These are phyloP conservation scores for Venturia aucupariae DNA, from an alignment of 2,329 filamentous ascomycete species.

Conservation along the genomic window DNA sequence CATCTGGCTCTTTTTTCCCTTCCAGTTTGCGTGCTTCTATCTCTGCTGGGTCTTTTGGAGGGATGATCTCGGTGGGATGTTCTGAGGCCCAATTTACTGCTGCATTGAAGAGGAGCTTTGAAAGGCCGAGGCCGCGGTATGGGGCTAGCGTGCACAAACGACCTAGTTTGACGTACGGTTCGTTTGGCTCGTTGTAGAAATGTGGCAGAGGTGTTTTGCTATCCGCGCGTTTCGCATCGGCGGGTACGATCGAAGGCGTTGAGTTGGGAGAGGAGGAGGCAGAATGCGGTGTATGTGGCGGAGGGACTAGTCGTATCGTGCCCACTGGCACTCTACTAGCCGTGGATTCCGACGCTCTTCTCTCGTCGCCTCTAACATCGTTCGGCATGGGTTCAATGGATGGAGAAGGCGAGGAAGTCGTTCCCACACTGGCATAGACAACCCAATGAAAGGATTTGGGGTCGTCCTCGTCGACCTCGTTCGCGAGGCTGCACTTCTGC, in stretches of 20 bases:
- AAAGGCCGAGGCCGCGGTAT: slow-evolving; percentile 58
- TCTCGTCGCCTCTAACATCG: slow-evolving; percentile 28
- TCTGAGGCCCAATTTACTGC: slow-evolving; percentile 58
- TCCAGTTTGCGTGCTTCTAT: slow-evolving; percentile 30
- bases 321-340: slow-evolving; percentile 52
- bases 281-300: slow-evolving; percentile 62
- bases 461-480: slow-evolving; percentile 78
- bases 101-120: slow-evolving; percentile 55
- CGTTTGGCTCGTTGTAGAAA: slow-evolving; percentile 45
- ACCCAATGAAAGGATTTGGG: slow-evolving; percentile 76
- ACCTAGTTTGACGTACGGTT: slow-evolving; percentile 76
- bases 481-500: slow-evolving; percentile 48
- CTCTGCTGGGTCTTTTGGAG: slow-evolving; percentile 28
- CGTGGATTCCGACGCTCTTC: slow-evolving; percentile 26
- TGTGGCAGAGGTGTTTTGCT: slow-evolving; percentile 18
- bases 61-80: slow-evolving; percentile 43
- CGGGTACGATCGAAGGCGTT: not conserved
- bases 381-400: slow-evolving; percentile 26
- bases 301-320: slow-evolving; percentile 71
- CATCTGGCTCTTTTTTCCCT: slow-evolving; percentile 28
- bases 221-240: slow-evolving; percentile 17
- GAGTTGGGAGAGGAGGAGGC: slow-evolving; percentile 19
- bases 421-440: slow-evolving; percentile 58
- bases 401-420: slow-evolving; percentile 23
- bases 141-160: slow-evolving; percentile 60